phyloP scores from a whole-genome alignment of 805 yeast species.

The Middelhovenomyces tepae region DNA sequence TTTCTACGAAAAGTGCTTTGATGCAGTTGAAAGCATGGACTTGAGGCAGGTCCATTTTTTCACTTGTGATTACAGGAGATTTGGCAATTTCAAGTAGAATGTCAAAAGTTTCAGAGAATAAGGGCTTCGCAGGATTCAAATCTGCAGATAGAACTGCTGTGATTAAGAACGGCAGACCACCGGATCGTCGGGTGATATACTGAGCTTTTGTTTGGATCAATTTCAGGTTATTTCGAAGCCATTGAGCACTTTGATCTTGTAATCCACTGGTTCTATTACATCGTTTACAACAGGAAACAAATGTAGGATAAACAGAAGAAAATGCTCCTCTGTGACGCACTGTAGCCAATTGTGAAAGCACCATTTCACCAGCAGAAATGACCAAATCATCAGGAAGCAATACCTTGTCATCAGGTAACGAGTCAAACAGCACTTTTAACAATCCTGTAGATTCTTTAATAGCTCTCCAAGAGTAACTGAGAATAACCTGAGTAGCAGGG shows the following conservation, averaged over 20 bases:
- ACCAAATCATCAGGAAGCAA: slow-evolving; percentile 24
- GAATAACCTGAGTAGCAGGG: slow-evolving; percentile 34
- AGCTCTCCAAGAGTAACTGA: slow-evolving; percentile 75
- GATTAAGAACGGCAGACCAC: slow-evolving; percentile 77
- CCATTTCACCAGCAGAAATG: slow-evolving; percentile 40
- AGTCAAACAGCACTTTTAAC: slow-evolving; percentile 37
- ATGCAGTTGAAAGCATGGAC: slow-evolving; percentile 90
- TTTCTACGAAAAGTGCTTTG: slow-evolving; percentile 62
- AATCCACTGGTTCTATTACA: slow-evolving; percentile 33
- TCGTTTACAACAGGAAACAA: slow-evolving; percentile 53
- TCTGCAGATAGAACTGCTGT: slow-evolving; percentile 63
- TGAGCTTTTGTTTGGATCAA: slow-evolving; percentile 51
- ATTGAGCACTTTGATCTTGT: slow-evolving; percentile 36
- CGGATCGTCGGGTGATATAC: slow-evolving; percentile 79
- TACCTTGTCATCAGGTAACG: slow-evolving; percentile 17
- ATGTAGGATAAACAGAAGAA: slow-evolving; percentile 78
- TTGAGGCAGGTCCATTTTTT: slow-evolving; percentile 71
- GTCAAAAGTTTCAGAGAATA: slow-evolving; percentile 44
- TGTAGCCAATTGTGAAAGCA: slow-evolving; percentile 58
- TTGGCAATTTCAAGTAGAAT: slow-evolving; percentile 47
- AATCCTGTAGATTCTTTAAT: slow-evolving; percentile 64
- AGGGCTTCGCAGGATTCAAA: slow-evolving; percentile 26
- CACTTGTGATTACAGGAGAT: slow-evolving; percentile 36
- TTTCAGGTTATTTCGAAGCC: slow-evolving; percentile 53
- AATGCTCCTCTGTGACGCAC: slow-evolving; percentile 90